Base-by-base conservation (phyloP, 306 rosid species). In the Spatholobus suberectus region DNA sequence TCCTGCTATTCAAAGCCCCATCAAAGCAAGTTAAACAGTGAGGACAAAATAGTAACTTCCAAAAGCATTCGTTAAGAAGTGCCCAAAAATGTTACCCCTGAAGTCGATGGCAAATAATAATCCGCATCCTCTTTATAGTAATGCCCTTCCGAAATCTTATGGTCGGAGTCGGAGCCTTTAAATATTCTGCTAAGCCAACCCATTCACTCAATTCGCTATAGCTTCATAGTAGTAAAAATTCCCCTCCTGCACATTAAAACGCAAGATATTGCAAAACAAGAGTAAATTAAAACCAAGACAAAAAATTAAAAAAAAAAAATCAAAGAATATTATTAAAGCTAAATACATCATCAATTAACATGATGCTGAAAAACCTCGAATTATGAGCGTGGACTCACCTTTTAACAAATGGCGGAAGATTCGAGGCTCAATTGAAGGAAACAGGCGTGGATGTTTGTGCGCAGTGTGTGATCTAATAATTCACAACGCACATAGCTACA, bases 111-210 rank as follows among this genome's bases (percentile, higher is more conserved):
- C 75, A 75, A 76, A 83, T 84, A 85, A 85, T 77, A 85, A 88
- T 81, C 80, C 1, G 87, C 44, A 71, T 89, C 94, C 72, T 86
- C 97, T 74, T 85, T 91, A 75, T 80, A 82, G 17, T 78, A 91
- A 89, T 84, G 88, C 79, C 86, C 92, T 79, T 92, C 98, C 0
- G 94, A 90, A 78, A 89, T 74, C 83, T 90, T 93, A 21, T 88
- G 93, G 65, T 89, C 84, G 2, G 97, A 89, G 65, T 89, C 84
- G 2, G 97, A 89, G 79, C 91, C 92, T 85, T 93, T 93, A 40
- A 93, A 91, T 89, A 93, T 47, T 82, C 87, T 93, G 89, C 93
- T 93, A 35, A 93, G 79, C 98, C 98, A 93, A 73, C 93, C 97
- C 98, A 92, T 94, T 81, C 5, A 70, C 75, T 4, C 75, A 77